A percentile compares a stretch with the other conserved stretches of the same genome.
These are phyloP conservation scores for Hordeum marinum DNA, from an alignment of 176 grass and related monocot species.

Conservation along the genomic window DNA sequence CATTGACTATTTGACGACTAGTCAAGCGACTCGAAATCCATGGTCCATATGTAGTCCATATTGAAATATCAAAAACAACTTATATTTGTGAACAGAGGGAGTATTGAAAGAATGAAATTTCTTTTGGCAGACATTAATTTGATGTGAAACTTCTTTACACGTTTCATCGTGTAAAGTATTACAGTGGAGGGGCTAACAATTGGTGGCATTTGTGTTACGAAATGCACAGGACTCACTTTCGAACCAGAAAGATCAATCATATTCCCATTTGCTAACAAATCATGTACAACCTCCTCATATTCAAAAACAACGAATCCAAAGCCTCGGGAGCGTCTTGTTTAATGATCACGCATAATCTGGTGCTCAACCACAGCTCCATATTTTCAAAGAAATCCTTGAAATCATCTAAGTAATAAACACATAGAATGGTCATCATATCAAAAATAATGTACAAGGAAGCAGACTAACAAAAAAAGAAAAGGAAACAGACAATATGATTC, in stretches of 20 bases:
- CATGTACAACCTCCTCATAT: slow-evolving; percentile 85
- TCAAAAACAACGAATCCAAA: slow-evolving; percentile 97
- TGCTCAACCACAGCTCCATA: slow-evolving; percentile 81
- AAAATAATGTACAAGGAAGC: slow-evolving; percentile 7
- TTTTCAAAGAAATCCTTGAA: slow-evolving; percentile 69
- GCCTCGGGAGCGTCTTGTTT: slow-evolving; percentile 77
- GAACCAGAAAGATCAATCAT: slow-evolving; percentile 82
- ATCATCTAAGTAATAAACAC: slow-evolving; percentile 59
- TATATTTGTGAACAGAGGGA: too few relatives aligned
- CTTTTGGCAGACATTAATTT: background rate
- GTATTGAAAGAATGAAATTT: slow-evolving; percentile 15
- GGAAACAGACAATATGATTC: background rate
- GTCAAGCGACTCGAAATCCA: too few relatives aligned
- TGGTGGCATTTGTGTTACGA: slow-evolving; percentile 14
- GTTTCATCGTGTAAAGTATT: background rate
- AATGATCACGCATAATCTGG: slow-evolving; percentile 85
- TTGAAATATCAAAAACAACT: too few relatives aligned
- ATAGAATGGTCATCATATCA: slow-evolving; percentile 29
- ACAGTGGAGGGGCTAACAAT: slow-evolving; percentile 10
- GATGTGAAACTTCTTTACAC: background rate
- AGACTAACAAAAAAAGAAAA: background rate
- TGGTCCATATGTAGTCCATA: too few relatives aligned
- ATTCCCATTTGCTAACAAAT: slow-evolving; percentile 88
- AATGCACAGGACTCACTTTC: slow-evolving; percentile 62
- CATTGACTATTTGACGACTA: too few relatives aligned